Evolutionary conservation across 2,329 filamentous ascomycete genomes (phyloP), one percentile per base, ranked within the genome.

Genomic region (Talaromyces rugulosus): DNA sequence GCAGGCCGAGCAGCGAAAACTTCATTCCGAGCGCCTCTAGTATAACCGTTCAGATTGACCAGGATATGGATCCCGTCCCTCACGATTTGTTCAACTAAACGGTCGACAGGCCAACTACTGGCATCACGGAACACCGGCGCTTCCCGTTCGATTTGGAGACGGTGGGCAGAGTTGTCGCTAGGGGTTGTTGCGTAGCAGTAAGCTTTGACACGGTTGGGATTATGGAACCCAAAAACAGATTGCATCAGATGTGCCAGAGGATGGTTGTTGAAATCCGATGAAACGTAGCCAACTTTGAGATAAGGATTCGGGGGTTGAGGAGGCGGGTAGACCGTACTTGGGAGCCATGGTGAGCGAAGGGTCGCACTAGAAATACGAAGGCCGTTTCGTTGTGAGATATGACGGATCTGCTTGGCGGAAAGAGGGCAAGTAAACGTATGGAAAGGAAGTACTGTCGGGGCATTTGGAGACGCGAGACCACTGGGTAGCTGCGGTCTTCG

Each of bases 201-300:
- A 0, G 95, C 94, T 68, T 89, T 90, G 16, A 91, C 90, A 30
- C 88, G 86, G 28, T 74, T 76, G 0, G 82, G 82, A 68, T 96
- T 82, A 72, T 99, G 95, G 62, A 98, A 82, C 0, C 95, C 95
- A 76, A 99, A 99, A 5, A 98, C 93, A 1, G 95, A 98, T 78
- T 99, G 95, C 95, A 99, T 99, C 60, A 99, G 76, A 78, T 99
- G 95, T 28, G 95, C 95, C 36, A 99, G 80, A 4, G 95, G 95
- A 72, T 99, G 95, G 69, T 99, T 99, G 72, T 99, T 99, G 78
- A 99, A 99, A 76, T 99, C 95, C 0, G 95, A 98, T 3, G 95
- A 98, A 42, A 99, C 88, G 74, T 99, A 99, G 54, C 95, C 95
- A 63, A 99, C 87, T 67, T 92, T 94, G n/a, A 99, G 82, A 66